Conservation (phyloP, 177 flowering plant genomes). For the Telopea speciosissima region DNA sequence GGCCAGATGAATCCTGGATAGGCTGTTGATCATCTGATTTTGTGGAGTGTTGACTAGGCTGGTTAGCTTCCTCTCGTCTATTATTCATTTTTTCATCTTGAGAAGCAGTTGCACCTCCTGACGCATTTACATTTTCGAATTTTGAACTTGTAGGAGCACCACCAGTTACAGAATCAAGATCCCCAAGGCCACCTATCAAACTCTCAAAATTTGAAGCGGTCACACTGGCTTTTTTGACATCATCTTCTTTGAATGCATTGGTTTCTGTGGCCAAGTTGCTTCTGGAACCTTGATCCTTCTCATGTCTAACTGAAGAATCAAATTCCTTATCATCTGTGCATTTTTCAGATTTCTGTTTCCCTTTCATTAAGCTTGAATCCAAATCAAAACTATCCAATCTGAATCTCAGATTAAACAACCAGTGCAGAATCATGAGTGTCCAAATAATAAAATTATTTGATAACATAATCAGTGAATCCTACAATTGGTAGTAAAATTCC, state of each 20-base stretch:
- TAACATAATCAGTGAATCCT: not conserved
- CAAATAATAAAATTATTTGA: constrained; percentile 7
- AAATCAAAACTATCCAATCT: constrained; percentile 60
- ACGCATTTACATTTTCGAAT: constrained; percentile 11
- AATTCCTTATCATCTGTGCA: constrained; percentile 14
- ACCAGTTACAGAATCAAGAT: constrained; percentile 14
- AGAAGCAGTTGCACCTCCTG: constrained; percentile 14
- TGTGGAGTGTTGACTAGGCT: constrained; percentile 13
- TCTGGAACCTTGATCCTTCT: constrained; percentile 21
- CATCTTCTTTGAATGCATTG: constrained; percentile 20
- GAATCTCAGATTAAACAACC: constrained; percentile 11
- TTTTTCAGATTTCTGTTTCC: constrained; percentile 27
- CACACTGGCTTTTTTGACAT: constrained; percentile 14
- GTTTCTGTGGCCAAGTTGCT: constrained; percentile 13
- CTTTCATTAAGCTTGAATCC: constrained; percentile 37
- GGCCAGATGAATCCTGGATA: constrained; percentile 15
- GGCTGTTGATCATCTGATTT: constrained; percentile 18
- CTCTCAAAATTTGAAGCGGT: constrained; percentile 24
- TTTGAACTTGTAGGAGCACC: constrained; percentile 16
- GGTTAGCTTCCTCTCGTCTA: constrained; percentile 14
- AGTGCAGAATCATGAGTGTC: not conserved
- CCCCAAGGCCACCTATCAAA: constrained; percentile 6
- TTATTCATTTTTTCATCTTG: constrained; percentile 17
- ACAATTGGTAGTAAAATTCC: constrained; percentile 1
- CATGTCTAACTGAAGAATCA: constrained; percentile 22